Evolutionary conservation across 2,329 filamentous ascomycete genomes (phyloP).

Genomic region (Didymellaceae sp.): DNA sequence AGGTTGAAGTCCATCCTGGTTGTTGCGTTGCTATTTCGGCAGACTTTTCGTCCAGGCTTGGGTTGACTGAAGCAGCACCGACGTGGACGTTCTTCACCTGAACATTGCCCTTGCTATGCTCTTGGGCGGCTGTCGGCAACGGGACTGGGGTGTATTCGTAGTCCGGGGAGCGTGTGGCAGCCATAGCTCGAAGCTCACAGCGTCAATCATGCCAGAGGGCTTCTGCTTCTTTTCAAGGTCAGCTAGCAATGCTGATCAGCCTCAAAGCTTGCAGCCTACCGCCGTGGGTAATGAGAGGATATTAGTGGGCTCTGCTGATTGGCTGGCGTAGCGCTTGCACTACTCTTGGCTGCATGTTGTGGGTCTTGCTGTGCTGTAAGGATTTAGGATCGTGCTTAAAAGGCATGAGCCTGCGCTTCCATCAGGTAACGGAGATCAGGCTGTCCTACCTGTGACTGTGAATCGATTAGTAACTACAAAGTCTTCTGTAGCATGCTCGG

Average conservation of each 20-base stretch:
- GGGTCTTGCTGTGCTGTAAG: neutral
- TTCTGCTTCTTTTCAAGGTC: neutral
- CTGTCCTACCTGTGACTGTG: neutral
- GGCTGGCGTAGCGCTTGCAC: slow-evolving; percentile 2
- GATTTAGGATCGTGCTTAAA: neutral
- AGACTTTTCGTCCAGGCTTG: neutral
- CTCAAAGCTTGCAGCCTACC: neutral
- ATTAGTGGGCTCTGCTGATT: neutral
- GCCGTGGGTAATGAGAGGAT: neutral
- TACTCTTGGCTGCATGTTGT: neutral
- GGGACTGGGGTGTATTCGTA: neutral
- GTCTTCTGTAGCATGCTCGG: neutral
- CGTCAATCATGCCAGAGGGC: neutral
- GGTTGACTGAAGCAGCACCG: neutral
- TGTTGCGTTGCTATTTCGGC: neutral
- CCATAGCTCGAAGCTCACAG: neutral
- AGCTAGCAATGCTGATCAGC: neutral
- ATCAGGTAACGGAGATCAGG: neutral
- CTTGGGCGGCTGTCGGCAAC: neutral
- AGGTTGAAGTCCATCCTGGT: slow-evolving; percentile 4
- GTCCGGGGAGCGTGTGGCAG: neutral
- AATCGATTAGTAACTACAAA: neutral
- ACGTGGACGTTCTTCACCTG: neutral
- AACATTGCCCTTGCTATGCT: neutral
- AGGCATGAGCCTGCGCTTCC: neutral